These are phyloP conservation scores for Geotrichum citri-aurantii DNA, from an alignment of 1,139 yeast species.

Conservation along the genomic window DNA sequence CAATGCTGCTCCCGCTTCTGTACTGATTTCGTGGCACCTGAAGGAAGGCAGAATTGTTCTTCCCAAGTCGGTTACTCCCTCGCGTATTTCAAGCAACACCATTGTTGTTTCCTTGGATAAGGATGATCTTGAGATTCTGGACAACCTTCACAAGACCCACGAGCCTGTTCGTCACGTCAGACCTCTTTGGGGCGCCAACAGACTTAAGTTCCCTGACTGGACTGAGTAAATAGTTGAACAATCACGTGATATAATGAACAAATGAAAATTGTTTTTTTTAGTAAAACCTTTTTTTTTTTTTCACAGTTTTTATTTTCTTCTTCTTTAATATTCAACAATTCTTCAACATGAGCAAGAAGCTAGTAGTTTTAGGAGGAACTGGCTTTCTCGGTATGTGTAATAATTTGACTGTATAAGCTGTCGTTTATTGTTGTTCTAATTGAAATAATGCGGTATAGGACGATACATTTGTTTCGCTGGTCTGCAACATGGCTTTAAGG, in stretches of 20 bases:
- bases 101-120: constrained; percentile 46
- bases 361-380: constrained; percentile 79
- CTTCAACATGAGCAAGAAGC: constrained; percentile 21
- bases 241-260: not conserved
- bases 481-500: constrained; percentile 7
- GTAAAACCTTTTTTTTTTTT: not conserved
- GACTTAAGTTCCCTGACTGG: constrained; percentile 34
- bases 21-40: constrained; percentile 67
- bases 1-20: constrained; percentile 51
- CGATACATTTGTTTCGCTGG: constrained; percentile 14
- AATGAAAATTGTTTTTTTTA: not conserved
- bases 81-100: constrained; percentile 56
- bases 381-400: constrained; percentile 56
- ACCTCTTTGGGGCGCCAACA: constrained; percentile 36
- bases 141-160: constrained; percentile 42
- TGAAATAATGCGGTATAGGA: constrained; percentile 48
- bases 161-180: constrained; percentile 48
- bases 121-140: constrained; percentile 50
- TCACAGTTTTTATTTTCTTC: not conserved
- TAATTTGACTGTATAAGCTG: not conserved
- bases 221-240: not conserved
- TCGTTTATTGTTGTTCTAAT: not conserved
- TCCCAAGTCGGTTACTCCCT: constrained; percentile 63
- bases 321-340: not conserved
- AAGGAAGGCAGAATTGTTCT: constrained; percentile 64